Base-by-base conservation (phyloP, 768 basidiomycete species). In the Aureoboletus auriporus region DNA sequence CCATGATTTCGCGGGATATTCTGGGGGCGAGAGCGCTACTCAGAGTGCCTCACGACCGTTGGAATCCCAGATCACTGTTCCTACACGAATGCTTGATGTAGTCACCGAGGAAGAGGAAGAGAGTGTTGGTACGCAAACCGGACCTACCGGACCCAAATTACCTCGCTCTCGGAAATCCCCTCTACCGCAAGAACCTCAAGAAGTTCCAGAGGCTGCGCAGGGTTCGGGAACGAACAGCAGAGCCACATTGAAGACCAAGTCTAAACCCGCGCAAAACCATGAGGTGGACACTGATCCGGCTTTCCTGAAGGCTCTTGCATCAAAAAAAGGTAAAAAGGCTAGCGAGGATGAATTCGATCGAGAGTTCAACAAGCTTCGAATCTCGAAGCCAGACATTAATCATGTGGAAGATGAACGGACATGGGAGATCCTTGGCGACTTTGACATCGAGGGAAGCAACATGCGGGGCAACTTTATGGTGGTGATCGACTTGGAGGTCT, bases 401-500 rank as follows among this genome's bases (percentile, higher is more conserved):
- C 65, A 59, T 4, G 73, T 74, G 26, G 75, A 80, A 16, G 69
- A 68, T 29, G 77, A 77, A 39, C 66, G 75, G 37, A 73, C 76
- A 39, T 86, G 83, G 83, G 74, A 70, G 3, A 62, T 83, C 11
- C 58, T 88, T 37, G 83, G 78, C 23, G 80, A 83, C 34, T 84
- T 88, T 61, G 83, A 78, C 20, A 37, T 6, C 7, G 79, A 85
- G 49, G 78, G 84, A 42, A 66, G 64, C 4, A 75, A 76, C 48
- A 36, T 89, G 33, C 64, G 83, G 39, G 88, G 88, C 0, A 89
- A 89, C 59, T 89, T 90, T 53, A 89, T 90, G 87, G 78, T 86
- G 3, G 77, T 89, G 27, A 67, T 85, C 28, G 83, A 86, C 50
- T 68, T 86, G 71, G 80, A 83, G 28, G 70, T 84, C 9, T 74